A percentile compares a stretch with the other conserved stretches of the same genome.
phyloP scores from a whole-genome alignment of 2,329 filamentous ascomycete genomes.

The Gremmenia infestans region DNA sequence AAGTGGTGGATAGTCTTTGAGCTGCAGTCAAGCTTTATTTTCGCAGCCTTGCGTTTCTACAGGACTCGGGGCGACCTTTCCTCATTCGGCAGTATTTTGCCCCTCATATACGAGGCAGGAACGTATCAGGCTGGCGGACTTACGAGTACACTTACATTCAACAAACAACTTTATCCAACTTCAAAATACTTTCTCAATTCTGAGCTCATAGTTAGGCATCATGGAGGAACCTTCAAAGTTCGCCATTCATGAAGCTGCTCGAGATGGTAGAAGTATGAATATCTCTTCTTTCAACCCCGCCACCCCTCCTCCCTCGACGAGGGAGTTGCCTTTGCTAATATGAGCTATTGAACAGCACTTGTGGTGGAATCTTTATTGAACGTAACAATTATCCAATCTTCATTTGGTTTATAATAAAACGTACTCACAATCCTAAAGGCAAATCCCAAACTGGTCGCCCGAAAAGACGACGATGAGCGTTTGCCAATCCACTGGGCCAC shows the following conservation, averaged over 20 bases:
- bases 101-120: conserved; percentile 6
- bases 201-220: background rate
- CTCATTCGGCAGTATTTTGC: conserved; percentile 1
- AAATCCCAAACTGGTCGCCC: conserved; percentile 69
- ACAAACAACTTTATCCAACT: background rate
- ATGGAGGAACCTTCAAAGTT: conserved; percentile 55
- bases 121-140: conserved; percentile 8
- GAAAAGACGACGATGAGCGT: conserved; percentile 79
- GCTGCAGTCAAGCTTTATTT: conserved; percentile 3
- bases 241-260: conserved; percentile 79
- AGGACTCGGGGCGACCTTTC: background rate
- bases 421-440: conserved; percentile 43
- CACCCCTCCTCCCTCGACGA: background rate
- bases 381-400: conserved; percentile 38
- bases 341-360: conserved; percentile 44
- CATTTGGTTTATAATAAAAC: background rate
- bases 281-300: conserved; percentile 8
- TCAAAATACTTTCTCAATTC: background rate
- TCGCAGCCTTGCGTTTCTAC: conserved; percentile 11
- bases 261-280: conserved; percentile 72
- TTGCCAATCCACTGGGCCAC: conserved; percentile 92
- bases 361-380: conserved; percentile 71
- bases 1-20: background rate
- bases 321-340: conserved; percentile 21
- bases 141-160: conserved; percentile 5